Conservation (phyloP, 345 rosid genomes). For the Populus ilicifolia region DNA sequence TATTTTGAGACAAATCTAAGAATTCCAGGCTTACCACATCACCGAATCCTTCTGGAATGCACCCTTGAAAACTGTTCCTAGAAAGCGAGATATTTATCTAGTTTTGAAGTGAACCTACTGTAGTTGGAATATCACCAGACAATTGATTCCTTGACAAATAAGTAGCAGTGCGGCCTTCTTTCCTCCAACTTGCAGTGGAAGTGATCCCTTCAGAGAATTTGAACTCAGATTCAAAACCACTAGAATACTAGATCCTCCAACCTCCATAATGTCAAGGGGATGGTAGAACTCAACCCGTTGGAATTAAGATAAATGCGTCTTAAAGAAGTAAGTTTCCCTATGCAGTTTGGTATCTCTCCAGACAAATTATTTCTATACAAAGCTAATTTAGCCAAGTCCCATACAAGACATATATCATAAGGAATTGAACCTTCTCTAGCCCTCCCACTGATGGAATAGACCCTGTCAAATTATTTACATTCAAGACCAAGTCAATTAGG, state of each 20-base stretch:
- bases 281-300: not conserved
- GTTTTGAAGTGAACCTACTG: constrained; percentile 1
- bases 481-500: too few relatives aligned
- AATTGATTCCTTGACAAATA: constrained; percentile 19
- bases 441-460: too few relatives aligned
- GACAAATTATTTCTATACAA: not conserved
- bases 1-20: constrained; percentile 22
- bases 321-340: not conserved
- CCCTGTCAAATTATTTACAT: too few relatives aligned
- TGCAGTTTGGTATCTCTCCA: not conserved
- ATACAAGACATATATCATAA: not conserved
- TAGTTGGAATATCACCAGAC: constrained; percentile 8
- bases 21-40: constrained; percentile 7
- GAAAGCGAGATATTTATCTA: constrained; percentile 3
- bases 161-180: not conserved
- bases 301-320: not conserved
- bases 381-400: not conserved
- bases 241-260: not conserved
- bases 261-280: not conserved
- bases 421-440: not conserved
- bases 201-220: not conserved
- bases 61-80: constrained; percentile 9
- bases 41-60: constrained; percentile 21
- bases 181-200: not conserved
- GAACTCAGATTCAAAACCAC: not conserved